These are phyloP conservation scores for Macrolepiota fuliginosa DNA, from an alignment of 768 basidiomycete genomes.

Conservation along the genomic window DNA sequence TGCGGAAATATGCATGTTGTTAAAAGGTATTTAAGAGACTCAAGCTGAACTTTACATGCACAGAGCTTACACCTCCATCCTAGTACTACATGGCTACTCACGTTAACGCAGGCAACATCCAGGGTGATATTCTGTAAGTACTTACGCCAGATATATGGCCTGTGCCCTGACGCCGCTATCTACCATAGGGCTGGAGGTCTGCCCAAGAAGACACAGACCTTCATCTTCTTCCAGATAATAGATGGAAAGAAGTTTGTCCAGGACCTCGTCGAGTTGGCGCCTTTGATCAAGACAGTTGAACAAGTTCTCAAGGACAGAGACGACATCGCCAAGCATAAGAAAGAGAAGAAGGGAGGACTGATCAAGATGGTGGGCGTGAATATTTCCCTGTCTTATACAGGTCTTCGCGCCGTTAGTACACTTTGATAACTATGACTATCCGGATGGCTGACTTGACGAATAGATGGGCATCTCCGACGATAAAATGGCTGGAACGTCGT, in stretches of 20 bases:
- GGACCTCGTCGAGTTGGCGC: slow-evolving; percentile 37
- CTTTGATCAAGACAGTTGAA: slow-evolving; percentile 44
- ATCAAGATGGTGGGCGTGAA: slow-evolving; percentile 45
- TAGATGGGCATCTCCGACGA: slow-evolving; percentile 27
- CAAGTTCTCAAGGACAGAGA: slow-evolving; percentile 41
- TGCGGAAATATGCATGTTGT: background rate
- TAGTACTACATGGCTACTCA: background rate
- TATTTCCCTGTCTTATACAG: slow-evolving; percentile 51
- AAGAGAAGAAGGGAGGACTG: slow-evolving; percentile 27
- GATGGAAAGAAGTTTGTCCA: slow-evolving; percentile 41
- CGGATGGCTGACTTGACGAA: background rate
- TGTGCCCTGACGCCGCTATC: background rate
- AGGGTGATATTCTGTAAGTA: slow-evolving; percentile 46
- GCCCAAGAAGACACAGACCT: slow-evolving; percentile 51
- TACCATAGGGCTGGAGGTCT: slow-evolving; percentile 42
- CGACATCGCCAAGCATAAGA: slow-evolving; percentile 37
- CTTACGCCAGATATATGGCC: background rate
- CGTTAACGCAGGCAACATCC: slow-evolving; percentile 30
- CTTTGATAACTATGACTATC: background rate
- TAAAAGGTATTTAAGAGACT: background rate
- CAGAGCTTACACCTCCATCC: background rate
- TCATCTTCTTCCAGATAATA: slow-evolving; percentile 51
- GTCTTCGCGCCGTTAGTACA: slow-evolving; percentile 35
- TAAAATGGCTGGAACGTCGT: slow-evolving; percentile 35
- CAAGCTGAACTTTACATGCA: background rate